Base-by-base conservation (phyloP, 257 asterid species). In the Jasminum sambac region DNA sequence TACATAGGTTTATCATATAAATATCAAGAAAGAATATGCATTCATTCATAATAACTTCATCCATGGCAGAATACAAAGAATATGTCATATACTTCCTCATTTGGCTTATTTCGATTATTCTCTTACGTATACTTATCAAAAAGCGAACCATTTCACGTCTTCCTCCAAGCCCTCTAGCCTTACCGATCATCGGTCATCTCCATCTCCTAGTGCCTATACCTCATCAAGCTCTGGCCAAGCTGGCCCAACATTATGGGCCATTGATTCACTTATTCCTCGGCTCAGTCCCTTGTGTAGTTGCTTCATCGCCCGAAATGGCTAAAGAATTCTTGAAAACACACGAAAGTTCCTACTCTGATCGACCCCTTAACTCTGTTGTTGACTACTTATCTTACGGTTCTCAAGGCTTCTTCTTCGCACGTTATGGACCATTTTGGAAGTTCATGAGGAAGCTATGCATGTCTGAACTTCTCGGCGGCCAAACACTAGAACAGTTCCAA, bases 401-500 rank as follows among this genome's bases (percentile, higher is more conserved):
- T 1, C 83, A 86, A 44, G 96, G 84, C 72, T 90, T 90, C 73
- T 79, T 94, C 0, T 88, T 87, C 43, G 92, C 96, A 0, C 91
- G 90, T 1, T 90, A 87, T 40, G 96, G 96, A 2, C 64, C 82
- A 0, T 85, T 83, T 64, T 89, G 96, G 93, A 89, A 87, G 78
- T 89, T 85, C 83, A 89, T 87, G 85, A 90, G 88, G 77, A 90
- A 88, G 25, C 69, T 90, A 21, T 90, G 96, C 81, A 85, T 88
- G 90, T 81, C 94, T 17, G 89, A 85, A 55, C 96, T 88, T 44
- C 92, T 90, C 0, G 88, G 92, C 0, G 95, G 89, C 6, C 83
- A 70, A 0, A 85, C 90, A 1, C 66, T 90, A 1, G 96, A 90
- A 76, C 67, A 81, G 9, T 58, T 87, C 57, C 80, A 67, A 69